A percentile compares a stretch with the other conserved stretches of the same genome.
Conservation (phyloP, 495 filamentous ascomycete species). For the Aspergillus steynii region DNA sequence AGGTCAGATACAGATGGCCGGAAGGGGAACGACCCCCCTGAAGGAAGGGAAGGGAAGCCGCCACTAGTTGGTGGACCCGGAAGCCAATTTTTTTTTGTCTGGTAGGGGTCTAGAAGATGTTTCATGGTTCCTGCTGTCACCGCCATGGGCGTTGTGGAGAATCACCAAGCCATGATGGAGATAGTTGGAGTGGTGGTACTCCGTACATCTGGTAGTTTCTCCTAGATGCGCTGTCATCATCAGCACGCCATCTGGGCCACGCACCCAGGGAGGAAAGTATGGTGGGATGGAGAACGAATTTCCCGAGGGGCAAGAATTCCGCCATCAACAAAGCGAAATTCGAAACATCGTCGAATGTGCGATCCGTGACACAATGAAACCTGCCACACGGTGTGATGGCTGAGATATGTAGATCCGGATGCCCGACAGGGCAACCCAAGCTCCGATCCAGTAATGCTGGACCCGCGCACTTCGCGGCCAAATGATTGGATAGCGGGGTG, state of each 20-base stretch:
- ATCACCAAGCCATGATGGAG: background rate
- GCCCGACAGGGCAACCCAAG: slow-evolving; percentile 4
- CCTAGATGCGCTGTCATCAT: background rate
- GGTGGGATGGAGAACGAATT: no score
- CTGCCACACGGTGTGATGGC: background rate
- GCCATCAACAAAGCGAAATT: background rate
- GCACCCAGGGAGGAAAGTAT: background rate
- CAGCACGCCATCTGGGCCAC: background rate
- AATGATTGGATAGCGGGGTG: slow-evolving; percentile 2
- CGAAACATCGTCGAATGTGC: background rate
- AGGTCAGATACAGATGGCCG: background rate
- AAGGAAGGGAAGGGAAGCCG: background rate
- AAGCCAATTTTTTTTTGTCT: background rate
- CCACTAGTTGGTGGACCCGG: background rate
- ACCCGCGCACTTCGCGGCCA: background rate
- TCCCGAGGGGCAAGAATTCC: background rate
- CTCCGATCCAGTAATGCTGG: slow-evolving; percentile 5
- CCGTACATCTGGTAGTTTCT: background rate
- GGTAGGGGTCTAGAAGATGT: background rate
- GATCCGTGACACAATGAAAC: slow-evolving; percentile 4
- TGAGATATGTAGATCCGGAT: slow-evolving; percentile 4
- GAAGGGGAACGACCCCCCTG: background rate
- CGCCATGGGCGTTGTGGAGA: background rate
- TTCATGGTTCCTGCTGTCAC: background rate
- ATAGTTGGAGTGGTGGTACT: background rate